A percentile compares a stretch with the other conserved stretches of the same genome.
Conservation (phyloP, 2,329 filamentous ascomycete species). For the Colletotrichum sp. region DNA sequence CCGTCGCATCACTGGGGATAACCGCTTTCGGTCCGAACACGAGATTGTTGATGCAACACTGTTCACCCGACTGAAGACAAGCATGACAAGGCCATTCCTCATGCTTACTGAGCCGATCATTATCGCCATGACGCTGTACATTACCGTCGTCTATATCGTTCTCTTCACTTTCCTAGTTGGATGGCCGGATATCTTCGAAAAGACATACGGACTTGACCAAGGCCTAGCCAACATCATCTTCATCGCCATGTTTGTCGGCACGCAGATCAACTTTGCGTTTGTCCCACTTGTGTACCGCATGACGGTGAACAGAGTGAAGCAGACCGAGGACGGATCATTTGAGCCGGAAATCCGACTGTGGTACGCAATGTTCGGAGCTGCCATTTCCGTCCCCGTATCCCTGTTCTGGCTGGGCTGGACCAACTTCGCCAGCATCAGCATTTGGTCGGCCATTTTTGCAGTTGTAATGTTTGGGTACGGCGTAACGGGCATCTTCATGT, state of each 20-base stretch:
- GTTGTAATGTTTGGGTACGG: slow-evolving; percentile 48
- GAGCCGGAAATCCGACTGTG: slow-evolving; percentile 44
- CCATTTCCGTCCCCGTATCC: slow-evolving; percentile 42
- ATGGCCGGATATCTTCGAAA: slow-evolving; percentile 52
- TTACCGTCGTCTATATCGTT: slow-evolving; percentile 57
- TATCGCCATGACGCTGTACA: slow-evolving; percentile 51
- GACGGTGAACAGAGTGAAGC: slow-evolving; percentile 18
- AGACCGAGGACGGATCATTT: slow-evolving; percentile 31
- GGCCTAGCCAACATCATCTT: slow-evolving; percentile 49
- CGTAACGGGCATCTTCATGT: slow-evolving; percentile 43
- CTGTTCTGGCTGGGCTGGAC: slow-evolving; percentile 60
- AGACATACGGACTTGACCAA: slow-evolving; percentile 43
- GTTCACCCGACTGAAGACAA: slow-evolving; percentile 55
- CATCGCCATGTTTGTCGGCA: slow-evolving; percentile 47
- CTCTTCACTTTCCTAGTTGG: slow-evolving; percentile 59
- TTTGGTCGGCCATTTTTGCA: slow-evolving; percentile 50
- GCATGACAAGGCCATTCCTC: slow-evolving; percentile 46
- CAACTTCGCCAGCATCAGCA: slow-evolving; percentile 41
- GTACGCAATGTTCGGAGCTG: slow-evolving; percentile 47
- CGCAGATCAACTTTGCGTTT: slow-evolving; percentile 34
- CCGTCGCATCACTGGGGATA: slow-evolving; percentile 65
- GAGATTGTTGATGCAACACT: slow-evolving; percentile 58
- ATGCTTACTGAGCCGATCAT: slow-evolving; percentile 43
- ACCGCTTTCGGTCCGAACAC: slow-evolving; percentile 67
- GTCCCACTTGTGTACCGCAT: slow-evolving; percentile 37